Percentiles rank a stretch among this genome's conserved stretches.
These are phyloP conservation scores for Fusarium circinatum DNA, from an alignment of 2,329 filamentous ascomycete species.

Conservation along the genomic window DNA sequence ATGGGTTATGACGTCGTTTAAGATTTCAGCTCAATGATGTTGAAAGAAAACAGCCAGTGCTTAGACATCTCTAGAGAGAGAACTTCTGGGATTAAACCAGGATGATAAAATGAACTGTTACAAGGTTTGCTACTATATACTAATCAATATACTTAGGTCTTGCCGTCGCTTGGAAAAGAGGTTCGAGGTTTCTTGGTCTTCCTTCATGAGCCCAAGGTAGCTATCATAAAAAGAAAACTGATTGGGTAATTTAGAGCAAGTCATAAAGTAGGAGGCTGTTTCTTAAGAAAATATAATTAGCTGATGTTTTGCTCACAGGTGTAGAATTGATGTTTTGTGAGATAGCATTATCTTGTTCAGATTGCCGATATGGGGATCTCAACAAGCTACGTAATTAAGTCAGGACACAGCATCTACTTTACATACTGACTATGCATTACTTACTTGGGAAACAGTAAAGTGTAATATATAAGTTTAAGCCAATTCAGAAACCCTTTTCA, in stretches of 20 bases:
- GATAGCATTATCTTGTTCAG: fast-evolving
- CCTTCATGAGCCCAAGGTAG: no score
- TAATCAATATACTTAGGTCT: no score
- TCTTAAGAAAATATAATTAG: no score
- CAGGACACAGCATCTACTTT: background rate
- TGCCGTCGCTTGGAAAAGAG: no score
- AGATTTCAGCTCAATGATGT: background rate
- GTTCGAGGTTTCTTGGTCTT: no score
- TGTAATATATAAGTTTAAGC: background rate
- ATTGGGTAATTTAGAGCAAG: no score
- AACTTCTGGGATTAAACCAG: fast-evolving
- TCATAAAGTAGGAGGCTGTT: no score
- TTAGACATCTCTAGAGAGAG: fast-evolving
- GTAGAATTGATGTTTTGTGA: no score
- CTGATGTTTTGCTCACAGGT: no score
- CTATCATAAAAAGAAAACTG: no score
- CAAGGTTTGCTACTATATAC: no score
- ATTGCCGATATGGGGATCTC: fast-evolving
- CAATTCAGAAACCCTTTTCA: background rate
- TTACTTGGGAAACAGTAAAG: fast-evolving
- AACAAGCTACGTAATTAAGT: background rate
- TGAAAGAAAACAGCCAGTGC: background rate
- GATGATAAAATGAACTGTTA: fast-evolving
- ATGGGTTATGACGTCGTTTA: background rate
- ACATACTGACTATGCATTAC: no score